Conservation (phyloP, 2,329 filamentous ascomycete genomes). For the Alternaria panax region DNA sequence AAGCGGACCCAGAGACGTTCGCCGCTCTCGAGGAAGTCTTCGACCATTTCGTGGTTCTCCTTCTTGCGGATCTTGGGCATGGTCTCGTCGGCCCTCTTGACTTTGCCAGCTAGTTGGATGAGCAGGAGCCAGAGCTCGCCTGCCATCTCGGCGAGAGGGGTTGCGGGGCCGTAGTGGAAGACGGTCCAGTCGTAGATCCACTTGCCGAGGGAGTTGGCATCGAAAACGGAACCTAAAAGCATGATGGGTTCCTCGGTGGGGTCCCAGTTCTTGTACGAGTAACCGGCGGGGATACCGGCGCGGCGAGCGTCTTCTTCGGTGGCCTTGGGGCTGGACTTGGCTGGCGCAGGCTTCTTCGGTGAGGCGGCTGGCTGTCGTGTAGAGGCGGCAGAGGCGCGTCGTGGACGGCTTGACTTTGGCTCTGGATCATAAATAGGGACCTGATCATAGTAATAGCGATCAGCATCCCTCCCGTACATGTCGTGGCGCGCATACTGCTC, state of each 20-base stretch:
- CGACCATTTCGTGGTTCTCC: conserved; percentile 80
- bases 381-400: conserved; percentile 63
- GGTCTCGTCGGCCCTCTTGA: conserved; percentile 86
- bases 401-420: conserved; percentile 57
- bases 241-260: conserved; percentile 92
- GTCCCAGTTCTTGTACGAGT: conserved; percentile 98
- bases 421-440: conserved; percentile 56
- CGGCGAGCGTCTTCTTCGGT: conserved; percentile 70
- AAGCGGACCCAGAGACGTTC: conserved; percentile 87
- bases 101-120: conserved; percentile 91
- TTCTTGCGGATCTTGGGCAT: conserved; percentile 73
- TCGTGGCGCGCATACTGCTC: conserved; percentile 61
- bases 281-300: conserved; percentile 81
- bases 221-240: conserved; percentile 92
- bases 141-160: conserved; percentile 87
- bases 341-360: conserved; percentile 44
- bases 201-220: conserved; percentile 95
- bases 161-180: conserved; percentile 81
- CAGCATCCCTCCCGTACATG: conserved; percentile 62
- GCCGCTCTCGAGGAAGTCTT: conserved; percentile 89
- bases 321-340: conserved; percentile 56
- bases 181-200: conserved; percentile 99
- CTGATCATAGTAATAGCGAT: conserved; percentile 60
- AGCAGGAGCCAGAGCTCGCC: conserved; percentile 95
- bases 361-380: conserved; percentile 52